phyloP scores from a whole-genome alignment of 306 rosid species.

The Cicer judaicum region DNA sequence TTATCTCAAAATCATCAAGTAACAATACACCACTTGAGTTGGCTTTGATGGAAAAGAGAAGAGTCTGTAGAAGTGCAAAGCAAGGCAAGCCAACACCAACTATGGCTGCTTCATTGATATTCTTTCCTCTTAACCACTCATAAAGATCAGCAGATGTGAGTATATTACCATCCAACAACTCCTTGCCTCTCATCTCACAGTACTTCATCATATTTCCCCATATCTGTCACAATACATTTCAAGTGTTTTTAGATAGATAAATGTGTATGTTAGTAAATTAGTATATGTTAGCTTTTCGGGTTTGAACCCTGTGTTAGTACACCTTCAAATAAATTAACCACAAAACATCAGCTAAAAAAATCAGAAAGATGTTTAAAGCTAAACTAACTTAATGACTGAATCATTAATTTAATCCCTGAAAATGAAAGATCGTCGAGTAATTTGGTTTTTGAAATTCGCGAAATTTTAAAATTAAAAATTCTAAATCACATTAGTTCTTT shows the following conservation, averaged over 20 bases:
- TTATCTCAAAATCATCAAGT: constrained; percentile 69
- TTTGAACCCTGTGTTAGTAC: too few species aligned
- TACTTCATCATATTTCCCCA: constrained; percentile 73
- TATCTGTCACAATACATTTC: constrained; percentile 56
- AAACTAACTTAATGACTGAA: too few species aligned
- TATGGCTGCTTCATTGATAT: constrained; percentile 50
- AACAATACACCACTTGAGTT: constrained; percentile 71
- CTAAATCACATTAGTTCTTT: not conserved
- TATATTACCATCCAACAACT: constrained; percentile 68
- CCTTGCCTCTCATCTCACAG: constrained; percentile 74
- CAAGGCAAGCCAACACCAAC: constrained; percentile 81
- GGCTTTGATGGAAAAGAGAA: constrained; percentile 69
- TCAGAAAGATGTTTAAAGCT: constrained; percentile 5
- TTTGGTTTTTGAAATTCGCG: too few species aligned
- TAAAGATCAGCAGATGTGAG: constrained; percentile 57
- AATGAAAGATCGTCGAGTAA: too few species aligned
- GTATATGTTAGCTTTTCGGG: too few species aligned
- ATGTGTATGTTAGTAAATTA: too few species aligned
- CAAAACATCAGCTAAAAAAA: not conserved
- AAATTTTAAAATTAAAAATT: too few species aligned
- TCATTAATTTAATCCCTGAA: too few species aligned
- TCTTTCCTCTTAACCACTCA: constrained; percentile 70
- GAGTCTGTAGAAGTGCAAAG: constrained; percentile 67
- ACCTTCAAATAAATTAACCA: not conserved
- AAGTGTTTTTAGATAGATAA: too few species aligned